Evolutionary conservation across 2,329 filamentous ascomycete genomes (phyloP), one percentile per base, ranked within the genome.

Genomic region (Sporothrix globosa): DNA sequence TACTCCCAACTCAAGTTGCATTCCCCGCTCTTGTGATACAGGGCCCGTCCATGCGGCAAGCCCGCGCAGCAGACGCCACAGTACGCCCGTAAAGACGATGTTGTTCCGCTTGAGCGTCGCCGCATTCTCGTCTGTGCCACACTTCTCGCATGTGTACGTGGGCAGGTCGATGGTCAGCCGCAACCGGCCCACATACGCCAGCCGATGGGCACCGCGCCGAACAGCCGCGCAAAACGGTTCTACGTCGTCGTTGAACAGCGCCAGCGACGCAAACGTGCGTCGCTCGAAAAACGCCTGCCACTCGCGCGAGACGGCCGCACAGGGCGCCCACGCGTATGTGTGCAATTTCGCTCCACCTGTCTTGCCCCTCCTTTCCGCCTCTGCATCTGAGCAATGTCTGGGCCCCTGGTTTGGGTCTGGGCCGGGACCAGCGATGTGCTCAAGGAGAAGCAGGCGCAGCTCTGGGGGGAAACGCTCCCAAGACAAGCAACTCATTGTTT

Each of bases 211-310:
- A 30, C 21, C 9, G 27, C 17, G 54, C 30, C 17, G 6, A 5
- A 60, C 17, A 17, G 19, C 30, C 17, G 19, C 17, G 5, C 30
- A 65, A n/a, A 66, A 66, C 21, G 44, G 5, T 24, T 11, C 14
- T 7, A 50, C 46, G n/a, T 66, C 61, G n/a, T 19, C 46, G 30
- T 11, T 61, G 10, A 7, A 46, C 56, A 69, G 56, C 14, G 6
- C n/a, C 21, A 69, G 17, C 11, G 34, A 21, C 14, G 48, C 48
- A 68, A 66, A 65, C 4, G 58, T 69, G 50, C 21, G 30, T 27
- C 41, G 70, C 60, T 71, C 70, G 27, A 69, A 71, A 46, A 61
- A 69, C 13, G 1, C 53, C 46, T 67, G 67, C 70, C 70, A 71
- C 7, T 65, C 66, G 39, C 69, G 58, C 56, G 69, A 68, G 24